Base-by-base conservation (phyloP, 2,329 filamentous ascomycete species). In the Diaporthe eres region DNA sequence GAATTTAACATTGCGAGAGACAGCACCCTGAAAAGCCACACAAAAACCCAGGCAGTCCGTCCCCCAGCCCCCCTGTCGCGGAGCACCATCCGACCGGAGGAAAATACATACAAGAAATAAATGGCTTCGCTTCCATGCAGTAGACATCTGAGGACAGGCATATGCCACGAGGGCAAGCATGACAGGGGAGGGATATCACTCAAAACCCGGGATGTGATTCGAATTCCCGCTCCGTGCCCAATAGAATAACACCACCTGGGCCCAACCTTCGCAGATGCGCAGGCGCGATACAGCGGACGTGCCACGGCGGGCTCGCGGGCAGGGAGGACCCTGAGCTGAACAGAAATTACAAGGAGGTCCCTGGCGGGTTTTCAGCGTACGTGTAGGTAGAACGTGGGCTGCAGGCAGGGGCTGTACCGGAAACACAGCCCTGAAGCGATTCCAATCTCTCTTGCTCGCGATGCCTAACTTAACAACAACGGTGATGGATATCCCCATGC, bases 321-420 rank as follows among this genome's bases (percentile, higher is more conserved):
- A 49, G 28, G 61, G 42, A 31, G 51, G 61, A 34, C 61, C 61
- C 31, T 19, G 28, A 55, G 65, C 65, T 70, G 49, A 70, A 55
- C 65, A 53, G 47, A 25, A n/a, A 42, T 39, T 70, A 53, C 65
- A 70, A 70, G 65, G 65, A 70, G n/a, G 34, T 53, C 34, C 65
- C 65, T 31, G 15, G 34, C 34, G 34, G 28, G 42, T 31, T 28
- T 10, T 25, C 44, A 37, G 42, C 13, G 34, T 9, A 31, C 12
- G 44, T 49, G n/a, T 67, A 31, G 42, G 13, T 12, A 25, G 57
- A 1, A 4, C 4, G 28, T 17, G 39, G 34, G 42, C 39, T 22
- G n/a, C 34, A 53, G 34, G 65, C 63, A 67, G 65, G 65, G 47
- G 65, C n/a, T 70, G 34, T 39, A 55, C 22, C 49, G n/a, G 49